A percentile compares a stretch with the other conserved stretches of the same genome.
Conservation (phyloP, 2,329 filamentous ascomycete genomes). For the Purpureocillium takamizusanense region DNA sequence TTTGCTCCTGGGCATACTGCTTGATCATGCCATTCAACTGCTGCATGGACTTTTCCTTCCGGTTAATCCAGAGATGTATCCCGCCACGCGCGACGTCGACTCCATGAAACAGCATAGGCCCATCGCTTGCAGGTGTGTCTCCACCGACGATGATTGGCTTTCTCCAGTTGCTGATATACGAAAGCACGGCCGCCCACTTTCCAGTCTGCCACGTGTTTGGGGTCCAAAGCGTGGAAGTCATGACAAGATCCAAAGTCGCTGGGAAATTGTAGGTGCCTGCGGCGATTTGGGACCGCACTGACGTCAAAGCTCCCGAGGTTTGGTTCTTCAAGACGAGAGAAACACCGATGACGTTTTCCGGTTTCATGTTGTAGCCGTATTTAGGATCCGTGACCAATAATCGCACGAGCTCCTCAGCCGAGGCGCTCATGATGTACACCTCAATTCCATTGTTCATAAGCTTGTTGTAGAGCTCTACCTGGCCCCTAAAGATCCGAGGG, state of each 20-base stretch:
- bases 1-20: constrained; percentile 22
- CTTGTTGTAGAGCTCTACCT: constrained; percentile 31
- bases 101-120: constrained; percentile 34
- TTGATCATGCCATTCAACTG: constrained; percentile 27
- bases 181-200: constrained; percentile 32
- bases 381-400: constrained; percentile 33
- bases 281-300: constrained; percentile 27
- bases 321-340: constrained; percentile 24
- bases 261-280: constrained; percentile 23
- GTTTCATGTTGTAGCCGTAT: constrained; percentile 34
- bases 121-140: constrained; percentile 32
- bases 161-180: constrained; percentile 34
- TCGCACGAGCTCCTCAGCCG: constrained; percentile 32
- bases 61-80: constrained; percentile 31
- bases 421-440: constrained; percentile 33
- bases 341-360: constrained; percentile 35
- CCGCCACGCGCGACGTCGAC: constrained; percentile 30
- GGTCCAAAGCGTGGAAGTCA: constrained; percentile 30
- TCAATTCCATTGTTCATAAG: constrained; percentile 32
- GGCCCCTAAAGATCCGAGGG: constrained; percentile 27
- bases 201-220: constrained; percentile 33
- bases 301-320: constrained; percentile 19
- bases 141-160: constrained; percentile 29
- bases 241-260: constrained; percentile 25
- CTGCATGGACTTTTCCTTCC: constrained; percentile 22